Evolutionary conservation across 2,329 filamentous ascomycete genomes (phyloP).

Genomic region (Huntiella abstrusa): DNA sequence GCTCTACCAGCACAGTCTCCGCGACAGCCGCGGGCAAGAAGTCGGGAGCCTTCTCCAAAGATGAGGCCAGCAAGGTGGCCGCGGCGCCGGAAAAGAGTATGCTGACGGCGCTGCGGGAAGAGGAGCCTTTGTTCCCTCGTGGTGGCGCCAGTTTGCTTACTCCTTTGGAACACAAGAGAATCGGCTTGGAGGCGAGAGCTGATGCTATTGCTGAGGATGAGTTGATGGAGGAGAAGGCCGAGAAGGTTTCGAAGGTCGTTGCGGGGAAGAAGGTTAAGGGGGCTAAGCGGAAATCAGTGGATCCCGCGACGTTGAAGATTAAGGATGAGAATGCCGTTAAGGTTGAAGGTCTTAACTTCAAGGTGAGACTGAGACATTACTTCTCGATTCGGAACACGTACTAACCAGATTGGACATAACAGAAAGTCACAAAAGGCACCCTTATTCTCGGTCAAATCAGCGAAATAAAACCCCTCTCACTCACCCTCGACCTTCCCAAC

Average conservation of each 20-base stretch:
- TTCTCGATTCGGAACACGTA: background rate
- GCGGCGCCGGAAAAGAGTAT: slow-evolving; percentile 19
- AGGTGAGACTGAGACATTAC: slow-evolving; percentile 33
- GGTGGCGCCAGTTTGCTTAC: slow-evolving; percentile 82
- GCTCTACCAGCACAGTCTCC: slow-evolving; percentile 15
- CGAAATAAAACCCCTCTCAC: slow-evolving; percentile 59
- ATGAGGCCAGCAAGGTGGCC: slow-evolving; percentile 18
- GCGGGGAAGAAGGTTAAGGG: slow-evolving; percentile 6
- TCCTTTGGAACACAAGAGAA: slow-evolving; percentile 88
- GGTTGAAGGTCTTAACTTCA: slow-evolving; percentile 77
- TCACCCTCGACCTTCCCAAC: slow-evolving; percentile 74
- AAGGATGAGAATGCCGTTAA: slow-evolving; percentile 39
- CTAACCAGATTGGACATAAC: slow-evolving; percentile 13
- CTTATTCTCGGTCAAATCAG: slow-evolving; percentile 74
- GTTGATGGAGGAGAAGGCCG: slow-evolving; percentile 2
- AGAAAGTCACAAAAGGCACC: slow-evolving; percentile 72
- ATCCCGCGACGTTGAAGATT: slow-evolving; percentile 23
- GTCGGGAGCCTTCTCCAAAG: slow-evolving; percentile 20
- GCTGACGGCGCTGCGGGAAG: slow-evolving; percentile 42
- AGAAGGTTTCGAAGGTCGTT: slow-evolving; percentile 4
- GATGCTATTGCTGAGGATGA: slow-evolving; percentile 76
- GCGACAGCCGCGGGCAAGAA: slow-evolving; percentile 12
- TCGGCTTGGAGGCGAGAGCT: slow-evolving; percentile 77
- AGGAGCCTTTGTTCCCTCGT: slow-evolving; percentile 80
- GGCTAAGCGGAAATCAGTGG: slow-evolving; percentile 25